phyloP scores from a whole-genome alignment of 208 protist genomes.

The Strigomonas galati region DNA sequence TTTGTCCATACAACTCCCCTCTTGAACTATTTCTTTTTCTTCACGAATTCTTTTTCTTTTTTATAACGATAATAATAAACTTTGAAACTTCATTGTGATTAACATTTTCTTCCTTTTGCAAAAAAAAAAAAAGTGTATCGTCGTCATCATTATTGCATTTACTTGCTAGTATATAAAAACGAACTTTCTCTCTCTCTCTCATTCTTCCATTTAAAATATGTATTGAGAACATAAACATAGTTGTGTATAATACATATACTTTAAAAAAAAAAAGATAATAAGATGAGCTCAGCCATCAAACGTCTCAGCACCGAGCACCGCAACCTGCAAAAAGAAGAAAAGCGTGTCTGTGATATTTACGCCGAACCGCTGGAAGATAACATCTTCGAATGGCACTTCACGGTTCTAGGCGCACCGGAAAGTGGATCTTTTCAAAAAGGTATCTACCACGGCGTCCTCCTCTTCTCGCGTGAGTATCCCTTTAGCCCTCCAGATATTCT shows the following conservation, averaged over 20 bases:
- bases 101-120: too few species aligned
- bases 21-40: conserved; percentile 3
- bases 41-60: conserved; percentile 20
- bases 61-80: not conserved
- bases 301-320: conserved; percentile 66
- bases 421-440: conserved; percentile 55
- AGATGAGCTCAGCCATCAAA: conserved; percentile 59
- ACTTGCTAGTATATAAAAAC: too few species aligned
- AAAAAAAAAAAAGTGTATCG: conserved; percentile 13
- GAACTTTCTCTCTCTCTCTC: not conserved
- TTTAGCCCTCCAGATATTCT: conserved; percentile 84
- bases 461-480: conserved; percentile 84
- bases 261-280: not conserved
- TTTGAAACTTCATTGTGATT: conserved; percentile 12
- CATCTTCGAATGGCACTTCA: conserved; percentile 99
- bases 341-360: conserved; percentile 64
- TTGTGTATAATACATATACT: not conserved
- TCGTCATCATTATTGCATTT: too few species aligned
- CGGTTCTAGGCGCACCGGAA: conserved; percentile 84
- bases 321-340: conserved; percentile 26
- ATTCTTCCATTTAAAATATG: not conserved
- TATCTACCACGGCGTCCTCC: conserved; percentile 83
- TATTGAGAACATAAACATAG: too few species aligned
- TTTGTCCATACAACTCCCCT: not conserved
- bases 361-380: conserved; percentile 85